Evolutionary conservation across 495 filamentous ascomycete genomes (phyloP), one percentile per base, ranked within the genome.

Genomic region (Opeltia flavorubescens): DNA sequence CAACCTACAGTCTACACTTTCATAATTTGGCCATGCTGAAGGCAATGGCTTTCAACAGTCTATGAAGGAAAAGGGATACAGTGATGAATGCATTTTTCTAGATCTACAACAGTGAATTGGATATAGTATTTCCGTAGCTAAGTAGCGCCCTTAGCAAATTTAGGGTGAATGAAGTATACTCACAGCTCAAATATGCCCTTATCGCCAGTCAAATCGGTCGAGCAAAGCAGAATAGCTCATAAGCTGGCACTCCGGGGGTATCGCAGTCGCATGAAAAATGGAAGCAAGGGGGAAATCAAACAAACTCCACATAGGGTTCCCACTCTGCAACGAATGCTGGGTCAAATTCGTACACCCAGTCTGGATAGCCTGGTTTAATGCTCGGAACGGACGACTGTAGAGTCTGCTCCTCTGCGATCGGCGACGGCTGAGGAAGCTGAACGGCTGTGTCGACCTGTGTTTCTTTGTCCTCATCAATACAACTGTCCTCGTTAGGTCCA

Each of bases 231-330:
- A n/a, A n/a, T n/a, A n/a, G n/a, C n/a, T n/a, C n/a, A n/a, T n/a
- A n/a, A n/a, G n/a, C n/a, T n/a, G n/a, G n/a, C n/a, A n/a, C n/a
- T n/a, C n/a, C n/a, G n/a, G n/a, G n/a, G n/a, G n/a, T n/a, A n/a
- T n/a, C n/a, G n/a, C n/a, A n/a, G n/a, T n/a, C n/a, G n/a, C n/a
- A n/a, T n/a, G n/a, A n/a, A n/a, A n/a, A n/a, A n/a, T n/a, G n/a
- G 12, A 41, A 24, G 38, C 38, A 41, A 41, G 38, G 38, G 38
- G 38, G 21, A 12, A 44, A 4, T 47, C 57, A 50, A 53, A 76
- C 60, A 57, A 76, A 74, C 8, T 69, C 69, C 20, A 73, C 69
- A 52, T 55, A 62, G 7, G 66, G 69, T 47, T 70, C 64, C 35
- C 71, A 65, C 31, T 64, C 58, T 28, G 72, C 56, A 40, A 75